Base-by-base conservation (phyloP, 768 basidiomycete genomes). In the Neoboletus magnificus region DNA sequence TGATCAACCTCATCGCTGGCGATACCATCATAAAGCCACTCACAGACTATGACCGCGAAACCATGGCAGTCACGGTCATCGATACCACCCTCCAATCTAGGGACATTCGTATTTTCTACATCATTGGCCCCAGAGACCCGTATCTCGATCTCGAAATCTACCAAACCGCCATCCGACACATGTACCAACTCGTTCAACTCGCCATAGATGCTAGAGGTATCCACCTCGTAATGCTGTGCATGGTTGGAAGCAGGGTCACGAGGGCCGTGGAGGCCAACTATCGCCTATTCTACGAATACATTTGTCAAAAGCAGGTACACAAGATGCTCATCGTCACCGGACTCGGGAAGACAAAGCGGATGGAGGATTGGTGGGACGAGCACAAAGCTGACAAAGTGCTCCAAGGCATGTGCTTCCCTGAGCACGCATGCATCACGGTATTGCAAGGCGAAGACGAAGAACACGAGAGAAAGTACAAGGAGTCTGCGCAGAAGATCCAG, bases 211-310 rank as follows among this genome's bases (percentile, higher is more conserved):
- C 52, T 0, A 71, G 66, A 1, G 78, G 79, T 6, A 63, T 79
- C 25, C 74, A 68, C 57, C 73, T 79, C 30, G 65, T 80, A 0
- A 41, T 78, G 13, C 67, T 72, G 49, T 72, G 72, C 59, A 71
- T 79, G 66, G 69, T 73, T 7, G 74, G 70, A 5, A 72, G 76
- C 18, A 62, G 67, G 58, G 63, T 77, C 55, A 73, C 66, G 6
- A 62, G 64, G 22, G 57, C 71, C 0, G 61, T 69, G 44, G 58
- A 66, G 43, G 66, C 64, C 57, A 79, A 78, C 52, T 76, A 74
- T 60, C 60, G 55, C 20, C 44, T 77, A 1, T 75, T 78, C 53
- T 37, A 63, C 41, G 68, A 78, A 22, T 61, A 68, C n/a, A 63
- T 79, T 5, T 79, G 77, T 57, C 53, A 56, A 9, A 23, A 55